phyloP scores from a whole-genome alignment of 306 rosid genomes.

The Inga oerstediana region DNA sequence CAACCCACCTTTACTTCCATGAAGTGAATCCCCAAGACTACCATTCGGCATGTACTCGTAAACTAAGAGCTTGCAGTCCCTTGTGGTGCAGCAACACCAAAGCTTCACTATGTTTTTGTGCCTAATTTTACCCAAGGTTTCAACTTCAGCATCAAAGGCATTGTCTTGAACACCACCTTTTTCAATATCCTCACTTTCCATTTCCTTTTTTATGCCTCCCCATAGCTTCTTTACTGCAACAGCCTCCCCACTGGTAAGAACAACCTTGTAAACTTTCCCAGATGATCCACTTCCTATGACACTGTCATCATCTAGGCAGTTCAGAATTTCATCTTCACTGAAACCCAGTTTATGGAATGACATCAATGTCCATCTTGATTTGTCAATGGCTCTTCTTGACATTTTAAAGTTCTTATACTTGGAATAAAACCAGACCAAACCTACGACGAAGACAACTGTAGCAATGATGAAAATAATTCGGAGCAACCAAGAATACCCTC shows the following conservation, averaged over 20 bases:
- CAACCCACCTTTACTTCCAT: slow-evolving; percentile 74
- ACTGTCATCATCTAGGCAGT: slow-evolving; percentile 83
- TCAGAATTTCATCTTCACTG: slow-evolving; percentile 83
- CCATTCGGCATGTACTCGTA: slow-evolving; percentile 98
- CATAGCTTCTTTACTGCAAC: slow-evolving; percentile 91
- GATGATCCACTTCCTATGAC: slow-evolving; percentile 87
- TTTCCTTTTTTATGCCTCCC: slow-evolving; percentile 47
- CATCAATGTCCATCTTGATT: slow-evolving; percentile 81
- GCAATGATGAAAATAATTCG: slow-evolving; percentile 63
- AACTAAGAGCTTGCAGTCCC: slow-evolving; percentile 84
- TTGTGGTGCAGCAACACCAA: slow-evolving; percentile 90
- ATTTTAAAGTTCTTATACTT: slow-evolving; percentile 62
- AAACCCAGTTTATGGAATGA: slow-evolving; percentile 96
- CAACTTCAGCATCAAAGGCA: slow-evolving; percentile 87
- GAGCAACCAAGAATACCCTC: slow-evolving; percentile 62
- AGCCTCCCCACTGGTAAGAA: slow-evolving; percentile 62
- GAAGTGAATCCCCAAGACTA: slow-evolving; percentile 89
- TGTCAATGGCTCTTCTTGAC: slow-evolving; percentile 55
- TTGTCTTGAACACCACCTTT: slow-evolving; percentile 54
- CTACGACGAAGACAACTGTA: slow-evolving; percentile 57
- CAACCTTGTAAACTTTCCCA: slow-evolving; percentile 91
- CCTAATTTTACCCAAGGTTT: slow-evolving; percentile 84
- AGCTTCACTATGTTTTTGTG: slow-evolving; percentile 95
- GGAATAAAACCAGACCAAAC: slow-evolving; percentile 73
- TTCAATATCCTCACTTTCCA: slow-evolving; percentile 56